Base-by-base conservation (phyloP, 345 rosid genomes). In the Linum tenue region DNA sequence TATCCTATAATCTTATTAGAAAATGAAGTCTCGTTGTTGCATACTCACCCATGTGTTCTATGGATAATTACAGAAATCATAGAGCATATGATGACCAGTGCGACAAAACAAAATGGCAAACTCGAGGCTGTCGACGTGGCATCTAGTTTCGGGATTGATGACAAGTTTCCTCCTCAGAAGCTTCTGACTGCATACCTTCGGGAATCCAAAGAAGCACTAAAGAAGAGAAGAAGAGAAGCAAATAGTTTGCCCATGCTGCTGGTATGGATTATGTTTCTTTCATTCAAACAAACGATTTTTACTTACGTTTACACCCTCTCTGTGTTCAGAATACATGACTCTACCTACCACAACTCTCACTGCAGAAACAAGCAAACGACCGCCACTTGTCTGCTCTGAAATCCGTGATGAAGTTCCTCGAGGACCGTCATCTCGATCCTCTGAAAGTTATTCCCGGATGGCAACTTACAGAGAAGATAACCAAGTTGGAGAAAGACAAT, bases 61-160 rank as follows among this genome's bases (percentile, higher is more conserved):
- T 63, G 38, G 63, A 64, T 56, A 64, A 50, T 73, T 55, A 57
- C 82, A 90, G 97, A 70, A 69, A 71, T 88, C 55, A 69, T 86
- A 65, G 79, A 78, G 64, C 67, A 67, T 73, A 74, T 79, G 84
- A 75, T 75, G 75, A 84, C 72, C 80, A 77, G 65, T 59, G 82
- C 84, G 61, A 69, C 74, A 80, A 78, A 74, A 48, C 53, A 6
- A 48, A 48, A 48, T 48, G 53, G 14, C 53, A 48, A 48, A 69
- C 64, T 82, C 16, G 82, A 88, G 69, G 91, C 96, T 64, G 76
- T 85, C 60, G 89, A 88, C 69, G 63, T 85, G 64, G 82, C 82
- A 58, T 70, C 64, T 50, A 71, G 74, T 65, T 86, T 91, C 40
- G 83, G 83, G 37, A 67, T 88, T 59, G 91, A 82, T 70, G 85